Conservation (phyloP, 805 yeast genomes). For the Candida railenensis region DNA sequence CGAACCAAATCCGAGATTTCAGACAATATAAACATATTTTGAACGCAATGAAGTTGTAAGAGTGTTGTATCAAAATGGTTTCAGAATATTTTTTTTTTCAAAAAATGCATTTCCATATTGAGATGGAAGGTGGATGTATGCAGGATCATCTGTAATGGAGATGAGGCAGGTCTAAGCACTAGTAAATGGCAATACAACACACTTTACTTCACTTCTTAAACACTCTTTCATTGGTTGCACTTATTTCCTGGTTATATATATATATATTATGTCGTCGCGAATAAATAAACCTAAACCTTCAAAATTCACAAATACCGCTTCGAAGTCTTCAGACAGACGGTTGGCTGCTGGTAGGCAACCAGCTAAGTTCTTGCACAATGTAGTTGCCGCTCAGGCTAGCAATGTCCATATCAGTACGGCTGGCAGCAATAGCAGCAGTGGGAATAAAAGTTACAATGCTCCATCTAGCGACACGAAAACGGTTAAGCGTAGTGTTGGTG, state of each 20-base stretch:
- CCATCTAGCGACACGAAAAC: slow-evolving; percentile 20
- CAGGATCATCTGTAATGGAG: too few relatives aligned
- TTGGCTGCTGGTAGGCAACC: slow-evolving; percentile 53
- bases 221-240: too few relatives aligned
- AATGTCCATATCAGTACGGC: not conserved
- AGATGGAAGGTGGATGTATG: too few relatives aligned
- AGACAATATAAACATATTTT: slow-evolving; percentile 82
- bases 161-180: too few relatives aligned
- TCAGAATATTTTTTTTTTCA: not conserved
- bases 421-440: not conserved
- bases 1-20: slow-evolving; percentile 81
- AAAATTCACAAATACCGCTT: slow-evolving; percentile 17
- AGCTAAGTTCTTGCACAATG: slow-evolving; percentile 37
- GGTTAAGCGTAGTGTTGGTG: slow-evolving; percentile 46
- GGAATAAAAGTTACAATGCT: not conserved
- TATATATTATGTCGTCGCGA: slow-evolving; percentile 1
- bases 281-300: slow-evolving; percentile 2
- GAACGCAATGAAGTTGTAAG: not conserved
- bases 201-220: too few relatives aligned
- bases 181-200: too few relatives aligned
- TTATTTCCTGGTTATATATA: too few relatives aligned
- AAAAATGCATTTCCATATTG: too few relatives aligned
- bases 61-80: not conserved
- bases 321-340: slow-evolving; percentile 56
- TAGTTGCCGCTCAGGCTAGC: not conserved